A percentile compares a stretch with the other conserved stretches of the same genome.
Evolutionary conservation across 73 alveolate genomes (phyloP).

Genomic region (Paramecium tetraurelia): DNA sequence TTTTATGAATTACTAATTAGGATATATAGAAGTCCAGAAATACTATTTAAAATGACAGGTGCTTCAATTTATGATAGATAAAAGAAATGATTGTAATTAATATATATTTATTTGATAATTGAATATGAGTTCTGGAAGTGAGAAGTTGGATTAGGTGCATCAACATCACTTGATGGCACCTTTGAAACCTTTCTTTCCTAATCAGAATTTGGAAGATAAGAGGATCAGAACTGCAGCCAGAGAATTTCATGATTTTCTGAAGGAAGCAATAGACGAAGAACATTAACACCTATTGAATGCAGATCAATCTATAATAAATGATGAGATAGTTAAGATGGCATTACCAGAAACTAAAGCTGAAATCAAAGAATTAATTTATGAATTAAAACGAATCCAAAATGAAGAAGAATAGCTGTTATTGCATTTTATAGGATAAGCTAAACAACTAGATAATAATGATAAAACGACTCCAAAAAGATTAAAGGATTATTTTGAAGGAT

Average conservation of each 20-base stretch:
- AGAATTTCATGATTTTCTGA: conserved; percentile 10
- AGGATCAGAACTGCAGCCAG: conserved; percentile 2
- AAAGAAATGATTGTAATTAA: background rate
- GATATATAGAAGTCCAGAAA: conserved; percentile 70
- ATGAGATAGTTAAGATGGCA: background rate
- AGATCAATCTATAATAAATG: conserved; percentile 10
- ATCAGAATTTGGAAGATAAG: conserved; percentile 8
- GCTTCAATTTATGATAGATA: conserved; percentile 47
- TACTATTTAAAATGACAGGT: conserved; percentile 69
- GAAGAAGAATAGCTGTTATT: conserved; percentile 9
- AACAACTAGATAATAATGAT: conserved; percentile 30
- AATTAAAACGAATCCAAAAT: background rate
- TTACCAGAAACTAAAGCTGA: background rate
- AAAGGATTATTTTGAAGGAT: conserved; percentile 37
- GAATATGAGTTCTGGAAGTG: conserved; percentile 19
- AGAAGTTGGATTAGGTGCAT: conserved; percentile 24
- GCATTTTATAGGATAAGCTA: conserved; percentile 21
- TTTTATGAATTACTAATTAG: conserved; percentile 70
- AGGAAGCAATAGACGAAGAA: conserved; percentile 40
- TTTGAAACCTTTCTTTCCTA: conserved; percentile 26
- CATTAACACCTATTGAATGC: conserved; percentile 4
- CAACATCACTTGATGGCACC: background rate
- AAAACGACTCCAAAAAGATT: background rate
- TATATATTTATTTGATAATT: background rate
- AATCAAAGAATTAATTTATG: background rate